A percentile compares a stretch with the other conserved stretches of the same genome.
Evolutionary conservation across 371 early-diverging fungal species (phyloP).

Genomic region (Syncephalastrum racemosum): DNA sequence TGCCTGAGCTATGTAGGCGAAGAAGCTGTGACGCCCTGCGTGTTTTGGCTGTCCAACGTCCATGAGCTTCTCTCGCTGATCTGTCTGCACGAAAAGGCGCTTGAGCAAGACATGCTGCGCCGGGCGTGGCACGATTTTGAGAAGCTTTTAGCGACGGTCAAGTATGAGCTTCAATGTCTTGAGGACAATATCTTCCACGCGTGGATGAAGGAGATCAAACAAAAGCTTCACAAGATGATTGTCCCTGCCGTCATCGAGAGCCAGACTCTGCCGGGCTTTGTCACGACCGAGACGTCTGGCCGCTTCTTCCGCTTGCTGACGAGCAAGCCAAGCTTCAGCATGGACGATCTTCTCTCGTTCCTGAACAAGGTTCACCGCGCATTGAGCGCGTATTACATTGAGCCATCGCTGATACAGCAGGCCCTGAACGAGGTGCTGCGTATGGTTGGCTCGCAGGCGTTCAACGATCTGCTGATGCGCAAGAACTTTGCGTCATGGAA

Average conservation of each 20-base stretch:
- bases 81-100: conserved; percentile 35
- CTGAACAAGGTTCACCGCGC: conserved; percentile 89
- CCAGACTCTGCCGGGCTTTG: conserved; percentile 88
- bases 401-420: conserved; percentile 77
- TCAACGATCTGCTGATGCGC: conserved; percentile 94
- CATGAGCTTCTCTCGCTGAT: conserved; percentile 83
- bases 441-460: conserved; percentile 87
- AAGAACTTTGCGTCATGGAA: conserved; percentile 89
- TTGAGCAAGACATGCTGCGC: conserved; percentile 35
- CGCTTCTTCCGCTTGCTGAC: conserved; percentile 80
- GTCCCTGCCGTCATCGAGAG: conserved; percentile 94
- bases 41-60: conserved; percentile 94
- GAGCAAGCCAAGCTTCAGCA: conserved; percentile 74
- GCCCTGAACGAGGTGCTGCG: conserved; percentile 88
- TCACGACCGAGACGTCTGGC: conserved; percentile 74
- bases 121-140: conserved; percentile 46
- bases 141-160: conserved; percentile 59
- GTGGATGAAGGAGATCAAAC: conserved; percentile 95
- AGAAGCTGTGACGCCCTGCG: conserved; percentile 62
- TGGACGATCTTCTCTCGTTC: conserved; percentile 90
- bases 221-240: conserved; percentile 86
- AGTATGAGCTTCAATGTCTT: conserved; percentile 66
- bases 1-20: conserved; percentile 58
- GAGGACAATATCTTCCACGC: conserved; percentile 72
- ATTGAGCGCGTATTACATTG: conserved; percentile 94